Base-by-base conservation (phyloP, 1,284 basidiomycete genomes). In the Trametes sp. region DNA sequence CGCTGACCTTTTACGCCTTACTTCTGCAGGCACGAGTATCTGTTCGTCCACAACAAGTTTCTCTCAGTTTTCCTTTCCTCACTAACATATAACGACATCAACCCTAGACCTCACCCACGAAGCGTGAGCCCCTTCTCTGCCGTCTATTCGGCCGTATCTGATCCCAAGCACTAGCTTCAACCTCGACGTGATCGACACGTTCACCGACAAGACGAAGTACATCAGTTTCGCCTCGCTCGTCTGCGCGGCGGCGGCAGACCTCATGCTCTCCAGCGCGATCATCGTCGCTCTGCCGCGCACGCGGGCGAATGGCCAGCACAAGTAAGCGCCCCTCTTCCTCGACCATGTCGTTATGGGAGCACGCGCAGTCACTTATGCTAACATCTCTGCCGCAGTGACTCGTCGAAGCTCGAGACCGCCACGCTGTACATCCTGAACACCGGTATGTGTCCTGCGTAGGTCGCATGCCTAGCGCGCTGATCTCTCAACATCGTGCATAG, bases 371-470 rank as follows among this genome's bases (percentile, higher is more conserved):
- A 33, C 44, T 24, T 49, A 16, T 29, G 7, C 8, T 28, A n/a
- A 19, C 10, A 35, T 31, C 24, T 29, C 36, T 4, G 42, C 4
- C 41, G 13, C 36, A 41, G 8, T 29, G 21, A 10, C 4, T 6
- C 26, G n/a, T 54, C 52, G 2, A 28, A 19, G 33, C 4, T 61
- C 19, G 46, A 61, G 8, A 11, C 54, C 23, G 21, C 24, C 16
- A 16, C 29, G 16, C 38, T 55, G 19, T 61, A 55, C 31, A 31
- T 41, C 1, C 24, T 61, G 46, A 50, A 61, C 26, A 61, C 53
- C 14, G 59, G 59, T 61, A 36, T 4, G 53, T 13, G 8, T 26
- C 19, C 13, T 13, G 26, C 49, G 16, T 23, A 13, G n/a, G 24
- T 21, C 16, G 7, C 38, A 2, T n/a, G 14, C 19, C 14, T 21